phyloP scores from a whole-genome alignment of 148 eudicot species.

The Vaccinium myrtillus region DNA sequence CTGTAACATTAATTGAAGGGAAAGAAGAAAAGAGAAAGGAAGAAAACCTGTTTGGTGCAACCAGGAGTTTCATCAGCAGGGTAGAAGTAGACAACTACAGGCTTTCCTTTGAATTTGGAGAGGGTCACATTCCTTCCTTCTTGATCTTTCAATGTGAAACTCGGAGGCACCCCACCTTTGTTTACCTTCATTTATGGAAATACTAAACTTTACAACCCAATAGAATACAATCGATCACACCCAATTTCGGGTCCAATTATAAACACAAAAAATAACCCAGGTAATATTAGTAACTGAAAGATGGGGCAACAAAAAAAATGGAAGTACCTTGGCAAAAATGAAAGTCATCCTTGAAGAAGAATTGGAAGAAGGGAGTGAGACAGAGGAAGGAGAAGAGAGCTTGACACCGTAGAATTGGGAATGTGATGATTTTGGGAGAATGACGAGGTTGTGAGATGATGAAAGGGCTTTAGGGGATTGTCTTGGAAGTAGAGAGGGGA shows the following conservation, averaged over 20 bases:
- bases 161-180: slow-evolving; percentile 70
- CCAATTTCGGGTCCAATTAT: neutral
- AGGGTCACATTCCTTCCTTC: slow-evolving; percentile 80
- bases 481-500: slow-evolving; percentile 37
- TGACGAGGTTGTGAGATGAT: slow-evolving; percentile 25
- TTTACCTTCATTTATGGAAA: slow-evolving; percentile 43
- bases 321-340: slow-evolving; percentile 63
- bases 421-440: slow-evolving; percentile 48
- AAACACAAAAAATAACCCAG: neutral
- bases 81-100: slow-evolving; percentile 86
- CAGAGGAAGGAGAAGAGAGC: slow-evolving; percentile 38
- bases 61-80: slow-evolving; percentile 99
- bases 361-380: slow-evolving; percentile 28
- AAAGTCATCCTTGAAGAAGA: slow-evolving; percentile 26
- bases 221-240: neutral
- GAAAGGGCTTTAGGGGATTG: slow-evolving; percentile 42
- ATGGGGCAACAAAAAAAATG: neutral
- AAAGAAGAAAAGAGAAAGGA: neutral
- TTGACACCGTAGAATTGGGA: slow-evolving; percentile 64
- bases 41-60: slow-evolving; percentile 92
- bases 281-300: neutral
- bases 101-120: slow-evolving; percentile 89
- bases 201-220: neutral
- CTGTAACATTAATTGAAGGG: neutral
- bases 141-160: slow-evolving; percentile 83